phyloP scores from a whole-genome alignment of 2,329 filamentous ascomycete genomes.

The Atkinsonella texensis region DNA sequence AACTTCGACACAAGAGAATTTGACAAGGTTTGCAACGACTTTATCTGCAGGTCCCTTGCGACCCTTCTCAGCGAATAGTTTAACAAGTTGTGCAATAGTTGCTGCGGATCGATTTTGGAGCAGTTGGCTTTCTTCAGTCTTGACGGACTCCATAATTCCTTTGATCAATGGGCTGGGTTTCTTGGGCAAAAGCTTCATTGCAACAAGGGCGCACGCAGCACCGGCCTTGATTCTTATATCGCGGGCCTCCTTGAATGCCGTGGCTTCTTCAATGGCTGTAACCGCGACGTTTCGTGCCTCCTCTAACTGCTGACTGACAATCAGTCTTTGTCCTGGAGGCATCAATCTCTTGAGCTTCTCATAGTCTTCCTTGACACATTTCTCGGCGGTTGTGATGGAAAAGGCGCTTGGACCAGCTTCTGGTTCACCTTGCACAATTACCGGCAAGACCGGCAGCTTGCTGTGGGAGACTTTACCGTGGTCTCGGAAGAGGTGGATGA shows the following conservation, averaged over 20 bases:
- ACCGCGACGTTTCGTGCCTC: constrained; percentile 64
- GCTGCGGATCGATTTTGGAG: constrained; percentile 77
- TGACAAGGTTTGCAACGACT: constrained; percentile 88
- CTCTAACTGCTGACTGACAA: constrained; percentile 64
- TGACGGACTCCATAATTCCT: constrained; percentile 96
- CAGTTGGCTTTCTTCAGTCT: constrained; percentile 82
- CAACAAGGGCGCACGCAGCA: constrained; percentile 76
- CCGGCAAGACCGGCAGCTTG: constrained; percentile 69
- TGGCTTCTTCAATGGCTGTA: constrained; percentile 68
- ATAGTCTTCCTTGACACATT: constrained; percentile 74
- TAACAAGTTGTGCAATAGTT: constrained; percentile 76
- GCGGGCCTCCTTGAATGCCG: constrained; percentile 62
- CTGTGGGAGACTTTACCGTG: constrained; percentile 67
- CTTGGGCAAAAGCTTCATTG: constrained; percentile 80
- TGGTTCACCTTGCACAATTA: constrained; percentile 85
- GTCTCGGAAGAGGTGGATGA: constrained; percentile 86
- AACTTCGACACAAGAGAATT: constrained; percentile 95
- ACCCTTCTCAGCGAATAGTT: constrained; percentile 68
- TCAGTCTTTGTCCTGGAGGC: constrained; percentile 75
- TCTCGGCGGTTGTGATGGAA: constrained; percentile 76
- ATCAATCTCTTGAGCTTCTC: constrained; percentile 82
- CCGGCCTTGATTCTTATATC: constrained; percentile 80
- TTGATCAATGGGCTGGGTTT: constrained; percentile 90
- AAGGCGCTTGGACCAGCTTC: constrained; percentile 90
- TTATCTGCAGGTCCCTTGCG: constrained; percentile 85